phyloP scores from a whole-genome alignment of 2,329 filamentous ascomycete species.

The Colletotrichum sp. region DNA sequence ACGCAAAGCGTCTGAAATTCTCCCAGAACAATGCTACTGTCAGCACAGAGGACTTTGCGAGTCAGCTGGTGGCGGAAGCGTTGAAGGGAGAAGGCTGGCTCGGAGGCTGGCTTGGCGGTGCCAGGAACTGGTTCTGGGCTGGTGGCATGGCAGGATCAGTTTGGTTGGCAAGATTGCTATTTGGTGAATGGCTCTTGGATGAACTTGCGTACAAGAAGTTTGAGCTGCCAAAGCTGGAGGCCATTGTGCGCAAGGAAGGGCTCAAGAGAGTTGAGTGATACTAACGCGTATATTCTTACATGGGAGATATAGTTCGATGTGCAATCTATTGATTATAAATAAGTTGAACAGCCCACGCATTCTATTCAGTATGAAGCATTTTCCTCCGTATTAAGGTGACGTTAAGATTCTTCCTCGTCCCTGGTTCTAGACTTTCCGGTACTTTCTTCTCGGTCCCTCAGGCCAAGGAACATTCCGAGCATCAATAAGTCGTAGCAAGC shows the following conservation, averaged over 20 bases:
- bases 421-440: constrained; percentile 13
- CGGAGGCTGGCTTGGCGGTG: constrained; percentile 33
- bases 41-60: constrained; percentile 47
- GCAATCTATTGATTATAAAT: not conserved
- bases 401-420: constrained; percentile 1
- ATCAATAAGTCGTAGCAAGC: constrained; percentile 64
- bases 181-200: constrained; percentile 31
- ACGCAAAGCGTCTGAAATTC: constrained; percentile 49
- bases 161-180: constrained; percentile 32
- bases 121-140: constrained; percentile 39
- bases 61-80: constrained; percentile 45
- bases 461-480: constrained; percentile 50
- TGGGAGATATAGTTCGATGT: not conserved
- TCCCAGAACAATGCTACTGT: constrained; percentile 53
- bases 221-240: constrained; percentile 44
- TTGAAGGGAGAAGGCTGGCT: constrained; percentile 42
- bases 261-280: not conserved
- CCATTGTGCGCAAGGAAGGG: constrained; percentile 11
- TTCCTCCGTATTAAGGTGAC: not conserved
- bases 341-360: not conserved
- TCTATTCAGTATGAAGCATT: not conserved
- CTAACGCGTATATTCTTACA: not conserved
- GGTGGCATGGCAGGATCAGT: constrained; percentile 33
- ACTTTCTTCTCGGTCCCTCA: constrained; percentile 29
- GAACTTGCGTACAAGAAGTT: constrained; percentile 31